Conservation (phyloP, 2,329 filamentous ascomycete genomes). For the Neofusicoccum kwambonambiense region DNA sequence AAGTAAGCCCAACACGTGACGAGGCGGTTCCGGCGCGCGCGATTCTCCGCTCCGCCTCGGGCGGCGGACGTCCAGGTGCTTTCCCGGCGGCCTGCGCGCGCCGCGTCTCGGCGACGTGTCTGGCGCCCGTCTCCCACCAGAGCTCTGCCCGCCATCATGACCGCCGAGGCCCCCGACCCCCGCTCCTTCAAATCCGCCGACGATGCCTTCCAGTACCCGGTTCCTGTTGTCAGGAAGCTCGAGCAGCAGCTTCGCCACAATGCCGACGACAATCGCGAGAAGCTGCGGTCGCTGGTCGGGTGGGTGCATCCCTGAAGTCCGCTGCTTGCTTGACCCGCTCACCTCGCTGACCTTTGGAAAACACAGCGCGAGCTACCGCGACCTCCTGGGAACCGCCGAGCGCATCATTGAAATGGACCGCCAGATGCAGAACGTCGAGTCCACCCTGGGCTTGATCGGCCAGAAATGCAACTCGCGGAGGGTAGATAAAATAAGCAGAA, state of each 20-base stretch:
- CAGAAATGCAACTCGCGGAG: constrained; percentile 71
- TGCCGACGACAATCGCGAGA: constrained; percentile 63
- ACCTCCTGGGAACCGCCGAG: constrained; percentile 87
- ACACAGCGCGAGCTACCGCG: constrained; percentile 69
- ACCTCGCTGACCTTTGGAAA: background rate
- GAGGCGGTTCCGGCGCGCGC: background rate
- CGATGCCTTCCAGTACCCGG: constrained; percentile 65
- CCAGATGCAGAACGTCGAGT: constrained; percentile 73
- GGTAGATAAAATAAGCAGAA: constrained; percentile 65
- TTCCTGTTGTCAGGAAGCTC: constrained; percentile 61
- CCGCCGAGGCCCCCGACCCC: constrained; percentile 55
- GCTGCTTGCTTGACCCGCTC: background rate
- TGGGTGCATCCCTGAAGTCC: constrained; percentile 34
- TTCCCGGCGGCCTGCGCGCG: background rate
- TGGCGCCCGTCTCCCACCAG: background rate
- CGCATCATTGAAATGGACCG: constrained; percentile 86
- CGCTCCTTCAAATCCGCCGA: constrained; percentile 60
- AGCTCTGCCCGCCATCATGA: constrained; percentile 38
- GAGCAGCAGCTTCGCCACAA: constrained; percentile 64
- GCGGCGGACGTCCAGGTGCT: background rate
- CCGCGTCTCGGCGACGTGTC: constrained; percentile 8
- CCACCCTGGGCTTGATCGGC: constrained; percentile 69
- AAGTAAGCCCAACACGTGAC: background rate
- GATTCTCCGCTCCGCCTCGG: background rate
- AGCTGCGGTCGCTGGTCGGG: constrained; percentile 66